Conservation (phyloP, 805 yeast genomes). For the Myxozyma neglecta region DNA sequence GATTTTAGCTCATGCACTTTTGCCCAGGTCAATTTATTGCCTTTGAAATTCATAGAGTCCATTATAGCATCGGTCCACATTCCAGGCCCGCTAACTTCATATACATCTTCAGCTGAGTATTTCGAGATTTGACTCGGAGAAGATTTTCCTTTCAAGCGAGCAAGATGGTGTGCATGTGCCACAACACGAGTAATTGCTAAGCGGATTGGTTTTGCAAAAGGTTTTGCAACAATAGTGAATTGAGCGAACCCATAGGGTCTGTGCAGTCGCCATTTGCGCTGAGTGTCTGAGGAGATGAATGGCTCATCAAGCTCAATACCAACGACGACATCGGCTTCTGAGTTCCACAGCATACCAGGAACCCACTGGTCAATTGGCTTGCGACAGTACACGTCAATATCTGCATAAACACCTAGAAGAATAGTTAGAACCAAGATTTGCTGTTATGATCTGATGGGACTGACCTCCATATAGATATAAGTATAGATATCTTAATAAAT, state of each 20-base stretch:
- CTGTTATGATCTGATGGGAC: background rate
- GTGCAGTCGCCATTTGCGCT: constrained; percentile 22
- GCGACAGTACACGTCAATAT: constrained; percentile 30
- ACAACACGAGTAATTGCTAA: constrained; percentile 23
- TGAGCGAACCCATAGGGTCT: constrained; percentile 26
- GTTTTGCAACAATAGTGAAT: constrained; percentile 25
- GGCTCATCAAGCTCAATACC: constrained; percentile 31
- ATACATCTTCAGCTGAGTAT: constrained; percentile 21
- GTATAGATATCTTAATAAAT: constrained; percentile 28
- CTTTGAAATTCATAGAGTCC: constrained; percentile 22
- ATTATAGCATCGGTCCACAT: constrained; percentile 29
- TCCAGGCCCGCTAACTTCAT: constrained; percentile 27
- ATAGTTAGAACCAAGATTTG: background rate
- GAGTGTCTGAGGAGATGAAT: constrained; percentile 21
- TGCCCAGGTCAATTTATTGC: constrained; percentile 25
- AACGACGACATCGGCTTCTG: constrained; percentile 22
- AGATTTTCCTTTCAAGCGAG: constrained; percentile 1
- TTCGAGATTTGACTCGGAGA: constrained; percentile 4
- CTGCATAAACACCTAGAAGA: constrained; percentile 28
- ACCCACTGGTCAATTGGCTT: constrained; percentile 29
- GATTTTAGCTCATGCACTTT: constrained; percentile 7
- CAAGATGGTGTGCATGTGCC: constrained; percentile 27
- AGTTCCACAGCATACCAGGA: constrained; percentile 12
- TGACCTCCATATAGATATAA: constrained; percentile 27
- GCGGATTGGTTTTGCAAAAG: constrained; percentile 27